Percentiles rank a stretch among this genome's conserved stretches.
phyloP scores from a whole-genome alignment of 345 rosid genomes.

The Eucalyptus albens region DNA sequence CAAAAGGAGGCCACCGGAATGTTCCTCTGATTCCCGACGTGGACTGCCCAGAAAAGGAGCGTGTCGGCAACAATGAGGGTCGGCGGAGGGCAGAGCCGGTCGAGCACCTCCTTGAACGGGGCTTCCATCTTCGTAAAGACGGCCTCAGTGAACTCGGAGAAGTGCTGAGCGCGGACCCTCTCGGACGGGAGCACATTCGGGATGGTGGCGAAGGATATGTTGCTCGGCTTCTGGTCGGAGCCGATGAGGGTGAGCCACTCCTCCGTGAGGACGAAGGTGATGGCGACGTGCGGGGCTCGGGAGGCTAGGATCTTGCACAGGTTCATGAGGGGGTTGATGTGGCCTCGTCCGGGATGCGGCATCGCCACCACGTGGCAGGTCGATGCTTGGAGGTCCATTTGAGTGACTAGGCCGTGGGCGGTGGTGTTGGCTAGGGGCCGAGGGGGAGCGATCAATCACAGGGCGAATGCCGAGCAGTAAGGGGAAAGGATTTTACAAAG shows the following conservation, averaged over 20 bases:
- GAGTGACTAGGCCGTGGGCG: neutral
- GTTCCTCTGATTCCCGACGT: constrained; percentile 15
- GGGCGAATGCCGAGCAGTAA: neutral
- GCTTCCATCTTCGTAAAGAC: constrained; percentile 13
- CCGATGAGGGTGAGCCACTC: constrained; percentile 16
- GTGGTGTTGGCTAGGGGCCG: neutral
- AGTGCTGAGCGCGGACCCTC: constrained; percentile 1
- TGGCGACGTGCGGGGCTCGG: neutral
- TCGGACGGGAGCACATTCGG: constrained; percentile 17
- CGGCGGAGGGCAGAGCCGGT: constrained; percentile 2
- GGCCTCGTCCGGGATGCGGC: constrained; percentile 17
- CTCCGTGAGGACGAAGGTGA: constrained; percentile 15
- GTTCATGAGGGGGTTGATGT: constrained; percentile 22
- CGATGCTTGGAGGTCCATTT: neutral
- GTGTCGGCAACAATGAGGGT: constrained; percentile 20
- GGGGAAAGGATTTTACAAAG: neutral
- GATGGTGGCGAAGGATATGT: neutral
- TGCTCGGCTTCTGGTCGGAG: neutral
- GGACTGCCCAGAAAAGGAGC: constrained; percentile 11
- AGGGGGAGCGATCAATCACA: neutral
- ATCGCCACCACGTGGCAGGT: constrained; percentile 3
- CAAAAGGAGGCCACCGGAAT: constrained; percentile 43
- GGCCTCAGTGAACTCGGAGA: neutral
- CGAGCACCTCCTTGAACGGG: constrained; percentile 3
- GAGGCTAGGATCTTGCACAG: constrained; percentile 11